A percentile compares a stretch with the other conserved stretches of the same genome.
Evolutionary conservation across 2,329 filamentous ascomycete species (phyloP).

Genomic region (Clonostachys chloroleuca): DNA sequence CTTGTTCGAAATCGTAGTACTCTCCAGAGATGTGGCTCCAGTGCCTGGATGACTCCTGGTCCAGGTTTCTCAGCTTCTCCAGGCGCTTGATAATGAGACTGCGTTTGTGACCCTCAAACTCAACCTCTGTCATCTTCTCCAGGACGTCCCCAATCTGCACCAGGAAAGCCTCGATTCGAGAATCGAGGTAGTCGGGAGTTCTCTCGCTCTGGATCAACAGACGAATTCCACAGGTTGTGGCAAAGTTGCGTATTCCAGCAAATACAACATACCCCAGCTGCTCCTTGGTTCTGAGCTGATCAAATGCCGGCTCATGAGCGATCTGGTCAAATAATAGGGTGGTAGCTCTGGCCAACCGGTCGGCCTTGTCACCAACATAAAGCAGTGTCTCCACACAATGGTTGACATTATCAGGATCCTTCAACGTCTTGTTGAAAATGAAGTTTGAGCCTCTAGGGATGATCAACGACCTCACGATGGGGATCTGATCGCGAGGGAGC

Average conservation of each 20-base stretch:
- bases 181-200: slow-evolving; percentile 77
- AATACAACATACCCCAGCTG: slow-evolving; percentile 97
- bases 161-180: slow-evolving; percentile 83
- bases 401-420: slow-evolving; percentile 86
- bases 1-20: slow-evolving; percentile 83
- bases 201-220: slow-evolving; percentile 94
- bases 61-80: slow-evolving; percentile 89
- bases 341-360: slow-evolving; percentile 69
- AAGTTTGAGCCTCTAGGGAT: slow-evolving; percentile 79
- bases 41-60: slow-evolving; percentile 76
- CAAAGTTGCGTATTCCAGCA: slow-evolving; percentile 66
- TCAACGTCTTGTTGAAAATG: slow-evolving; percentile 74
- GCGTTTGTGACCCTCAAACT: slow-evolving; percentile 88
- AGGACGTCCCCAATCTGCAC: slow-evolving; percentile 61
- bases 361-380: slow-evolving; percentile 63
- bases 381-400: slow-evolving; percentile 79
- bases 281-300: slow-evolving; percentile 93
- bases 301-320: slow-evolving; percentile 88
- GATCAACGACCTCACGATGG: slow-evolving; percentile 70
- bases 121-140: slow-evolving; percentile 70
- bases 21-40: slow-evolving; percentile 84
- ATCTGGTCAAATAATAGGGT: slow-evolving; percentile 83
- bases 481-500: slow-evolving; percentile 76
- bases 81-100: slow-evolving; percentile 82
- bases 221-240: slow-evolving; percentile 80